phyloP scores from a whole-genome alignment of 1,284 basidiomycete genomes.

The Exsudoporus floridanus region DNA sequence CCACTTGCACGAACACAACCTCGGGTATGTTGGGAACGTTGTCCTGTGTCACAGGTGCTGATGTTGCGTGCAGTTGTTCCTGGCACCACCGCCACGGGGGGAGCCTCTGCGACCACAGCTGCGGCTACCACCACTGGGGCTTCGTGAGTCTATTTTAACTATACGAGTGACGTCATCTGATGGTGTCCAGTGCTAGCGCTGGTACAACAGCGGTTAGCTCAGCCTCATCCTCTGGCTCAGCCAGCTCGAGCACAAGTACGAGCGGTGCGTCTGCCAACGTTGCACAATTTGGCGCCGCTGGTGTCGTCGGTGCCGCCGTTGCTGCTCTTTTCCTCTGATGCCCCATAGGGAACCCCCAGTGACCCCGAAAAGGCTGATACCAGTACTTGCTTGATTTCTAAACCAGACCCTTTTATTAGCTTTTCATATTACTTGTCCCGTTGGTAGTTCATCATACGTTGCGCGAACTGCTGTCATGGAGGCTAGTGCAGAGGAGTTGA shows the following conservation, averaged over 20 bases:
- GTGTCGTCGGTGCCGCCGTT: conserved; percentile 47
- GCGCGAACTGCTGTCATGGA: conserved; percentile 8
- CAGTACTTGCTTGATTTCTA: conserved; percentile 14
- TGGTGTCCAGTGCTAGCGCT: background rate
- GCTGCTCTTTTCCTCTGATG: conserved; percentile 42
- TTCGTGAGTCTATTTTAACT: conserved; percentile 19
- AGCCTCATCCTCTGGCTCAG: conserved; percentile 14
- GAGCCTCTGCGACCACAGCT: conserved; percentile 14
- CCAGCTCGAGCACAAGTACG: conserved; percentile 18
- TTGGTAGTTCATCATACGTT: conserved; percentile 19
- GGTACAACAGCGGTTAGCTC: conserved; percentile 11
- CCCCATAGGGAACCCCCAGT: background rate
- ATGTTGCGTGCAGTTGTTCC: conserved; percentile 20
- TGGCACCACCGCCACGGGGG: conserved; percentile 15
- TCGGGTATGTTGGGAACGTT: conserved; percentile 13
- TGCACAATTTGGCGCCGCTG: conserved; percentile 43
- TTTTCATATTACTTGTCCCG: conserved; percentile 8
- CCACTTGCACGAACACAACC: conserved; percentile 34
- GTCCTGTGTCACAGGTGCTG: background rate
- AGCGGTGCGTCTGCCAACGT: conserved; percentile 35
- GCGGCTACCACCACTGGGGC: conserved; percentile 2
- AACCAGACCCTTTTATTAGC: conserved; percentile 12
- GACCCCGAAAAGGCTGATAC: conserved; percentile 20
- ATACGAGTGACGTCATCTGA: conserved; percentile 11
- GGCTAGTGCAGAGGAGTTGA: background rate